phyloP scores from a whole-genome alignment of 2,329 filamentous ascomycete genomes.

The Fusarium sp. region DNA sequence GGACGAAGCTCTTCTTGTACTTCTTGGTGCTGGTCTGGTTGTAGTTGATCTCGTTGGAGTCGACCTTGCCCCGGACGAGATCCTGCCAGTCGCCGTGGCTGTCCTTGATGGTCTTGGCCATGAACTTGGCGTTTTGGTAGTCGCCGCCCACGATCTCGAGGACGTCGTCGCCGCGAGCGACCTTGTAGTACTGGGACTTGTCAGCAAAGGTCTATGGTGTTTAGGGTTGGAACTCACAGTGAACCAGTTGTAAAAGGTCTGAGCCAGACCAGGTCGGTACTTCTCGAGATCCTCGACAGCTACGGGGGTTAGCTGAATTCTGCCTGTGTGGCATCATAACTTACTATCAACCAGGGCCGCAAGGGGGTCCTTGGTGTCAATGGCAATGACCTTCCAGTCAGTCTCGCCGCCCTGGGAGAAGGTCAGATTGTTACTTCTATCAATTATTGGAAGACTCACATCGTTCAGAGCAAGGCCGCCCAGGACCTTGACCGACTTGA shows the following conservation, averaged over 20 bases:
- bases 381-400: constrained; percentile 56
- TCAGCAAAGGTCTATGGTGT: not conserved
- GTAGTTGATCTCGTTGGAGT: constrained; percentile 53
- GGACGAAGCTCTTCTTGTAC: constrained; percentile 49
- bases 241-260: constrained; percentile 55
- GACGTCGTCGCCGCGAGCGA: constrained; percentile 50
- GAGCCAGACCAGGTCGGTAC: constrained; percentile 52
- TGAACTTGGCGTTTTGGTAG: constrained; percentile 52
- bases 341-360: constrained; percentile 50
- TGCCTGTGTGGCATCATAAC: not conserved
- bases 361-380: constrained; percentile 55
- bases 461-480: constrained; percentile 55
- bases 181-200: constrained; percentile 54
- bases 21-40: constrained; percentile 53
- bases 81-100: constrained; percentile 55
- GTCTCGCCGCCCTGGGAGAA: constrained; percentile 46
- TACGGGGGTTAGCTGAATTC: constrained; percentile 27
- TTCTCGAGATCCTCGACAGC: constrained; percentile 53
- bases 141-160: constrained; percentile 52
- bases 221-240: constrained; percentile 39
- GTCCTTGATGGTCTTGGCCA: constrained; percentile 47
- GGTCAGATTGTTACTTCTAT: fast-evolving
- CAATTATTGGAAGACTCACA: constrained; percentile 27
- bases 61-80: constrained; percentile 52
- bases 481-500: constrained; percentile 57